Evolutionary conservation across 2,329 filamentous ascomycete species (phyloP), one percentile per base, ranked within the genome.

Genomic region (Stemphylium lycopersici): DNA sequence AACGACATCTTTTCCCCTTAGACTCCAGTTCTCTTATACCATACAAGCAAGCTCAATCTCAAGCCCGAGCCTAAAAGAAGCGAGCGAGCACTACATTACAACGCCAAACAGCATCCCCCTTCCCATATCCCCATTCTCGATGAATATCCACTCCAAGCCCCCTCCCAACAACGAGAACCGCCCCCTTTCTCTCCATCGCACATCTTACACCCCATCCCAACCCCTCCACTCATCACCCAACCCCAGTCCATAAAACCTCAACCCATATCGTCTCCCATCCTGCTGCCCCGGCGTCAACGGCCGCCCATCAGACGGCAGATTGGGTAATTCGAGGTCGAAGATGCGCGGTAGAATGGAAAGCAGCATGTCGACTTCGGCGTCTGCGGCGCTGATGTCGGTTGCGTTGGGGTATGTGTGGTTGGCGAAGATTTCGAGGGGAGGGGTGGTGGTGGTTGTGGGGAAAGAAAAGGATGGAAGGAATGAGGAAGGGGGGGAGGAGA

Each of bases 241-340:
- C 1, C 55, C 65, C 4, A 66, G 52, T 12, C 60, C 55, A 26
- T 58, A 18, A 24, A 59, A 58, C 22, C 42, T 6, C 26, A 67
- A 38, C 2, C 67, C 63, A 32, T 70, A 69, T 6, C 65, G 29
- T 6, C 43, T 48, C 0, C 65, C 67, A 31, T 54, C 49, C 2
- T 33, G 1, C 31, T 70, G 67, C 7, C 44, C 48, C 0, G 62
- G 65, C 13, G 56, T 61, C 4, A 66, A 57, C 3, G 64, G 46
- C 6, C 59, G 61, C 4, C 43, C 26, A 15, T 68, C 65, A 10
- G 48, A 51, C 8, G 24, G 15, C 12, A 63, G 22, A 22, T 54
- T 51, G 2, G 44, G 34, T 2, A 57, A 20, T 0, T 52, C 49
- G 2, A 56, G 57, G 1, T 44, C 34, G 0, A 63, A 63, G 2